Percentiles rank a stretch among this genome's conserved stretches.
Conservation (phyloP, 495 filamentous ascomycete species). For the Penicillium steckii region DNA sequence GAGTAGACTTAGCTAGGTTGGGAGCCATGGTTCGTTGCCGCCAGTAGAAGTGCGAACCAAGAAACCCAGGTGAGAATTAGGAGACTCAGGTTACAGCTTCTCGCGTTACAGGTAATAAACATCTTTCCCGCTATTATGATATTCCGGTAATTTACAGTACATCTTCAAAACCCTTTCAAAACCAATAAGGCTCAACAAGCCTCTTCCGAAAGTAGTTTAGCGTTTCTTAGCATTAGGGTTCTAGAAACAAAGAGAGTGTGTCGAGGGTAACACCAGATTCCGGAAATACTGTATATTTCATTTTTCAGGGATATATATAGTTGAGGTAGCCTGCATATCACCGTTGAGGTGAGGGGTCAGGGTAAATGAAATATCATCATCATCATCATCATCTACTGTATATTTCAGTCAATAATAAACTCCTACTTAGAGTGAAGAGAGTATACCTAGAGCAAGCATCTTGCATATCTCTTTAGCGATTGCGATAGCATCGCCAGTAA, state of each 20-base stretch:
- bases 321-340: not conserved
- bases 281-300: too few relatives aligned
- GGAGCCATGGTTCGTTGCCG: not conserved
- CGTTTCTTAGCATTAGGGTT: too few relatives aligned
- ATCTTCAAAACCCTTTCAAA: too few relatives aligned
- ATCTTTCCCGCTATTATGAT: too few relatives aligned
- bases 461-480: conserved; percentile 81
- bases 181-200: too few relatives aligned
- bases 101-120: too few relatives aligned
- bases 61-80: not conserved
- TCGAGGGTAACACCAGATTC: too few relatives aligned
- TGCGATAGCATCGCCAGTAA: conserved; percentile 77
- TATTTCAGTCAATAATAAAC: too few relatives aligned
- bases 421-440: too few relatives aligned
- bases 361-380: conserved; percentile 1
- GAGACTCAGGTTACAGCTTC: not conserved
- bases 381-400: conserved; percentile 2
- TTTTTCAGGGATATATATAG: not conserved
- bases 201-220: too few relatives aligned
- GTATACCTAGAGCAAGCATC: conserved; percentile 73
- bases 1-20: not conserved
- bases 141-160: too few relatives aligned
- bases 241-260: too few relatives aligned
- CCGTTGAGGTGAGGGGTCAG: not conserved
- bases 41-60: conserved; percentile 4